Evolutionary conservation across 257 asterid genomes (phyloP).

Genomic region (Handroanthus guayacan): DNA sequence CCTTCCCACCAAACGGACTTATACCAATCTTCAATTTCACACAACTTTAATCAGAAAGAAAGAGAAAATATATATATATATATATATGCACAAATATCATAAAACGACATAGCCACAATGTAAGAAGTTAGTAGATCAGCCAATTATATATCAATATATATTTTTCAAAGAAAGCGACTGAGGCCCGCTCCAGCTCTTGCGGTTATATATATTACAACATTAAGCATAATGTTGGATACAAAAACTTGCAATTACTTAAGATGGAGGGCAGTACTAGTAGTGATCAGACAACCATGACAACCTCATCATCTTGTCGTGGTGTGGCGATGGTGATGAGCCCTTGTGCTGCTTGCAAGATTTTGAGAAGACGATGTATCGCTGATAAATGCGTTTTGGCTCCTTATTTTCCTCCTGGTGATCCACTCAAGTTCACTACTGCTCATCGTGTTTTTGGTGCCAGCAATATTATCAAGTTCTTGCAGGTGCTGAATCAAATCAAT

Average conservation of each 20-base stretch:
- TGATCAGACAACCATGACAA: conserved; percentile 3
- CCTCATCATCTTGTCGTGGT: conserved; percentile 22
- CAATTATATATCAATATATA: background rate
- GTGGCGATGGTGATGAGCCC: conserved; percentile 49
- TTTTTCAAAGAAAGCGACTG: conserved; percentile 35
- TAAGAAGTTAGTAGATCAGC: background rate
- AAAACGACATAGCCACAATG: background rate
- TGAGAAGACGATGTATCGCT: conserved; percentile 65
- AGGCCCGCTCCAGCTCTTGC: conserved; percentile 1
- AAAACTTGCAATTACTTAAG: background rate
- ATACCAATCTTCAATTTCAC: conserved; percentile 19
- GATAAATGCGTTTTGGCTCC: conserved; percentile 81
- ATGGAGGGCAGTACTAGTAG: conserved; percentile 41
- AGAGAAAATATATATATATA: background rate
- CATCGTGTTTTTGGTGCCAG: conserved; percentile 93
- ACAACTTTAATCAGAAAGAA: conserved; percentile 12
- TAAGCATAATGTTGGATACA: conserved; percentile 21
- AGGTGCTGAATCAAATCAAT: conserved; percentile 45
- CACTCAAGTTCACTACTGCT: conserved; percentile 77
- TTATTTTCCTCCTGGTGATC: conserved; percentile 76
- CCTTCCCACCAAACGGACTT: background rate
- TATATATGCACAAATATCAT: background rate
- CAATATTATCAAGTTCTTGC: conserved; percentile 79
- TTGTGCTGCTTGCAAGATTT: conserved; percentile 81
- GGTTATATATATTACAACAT: conserved; percentile 28